Percentiles rank a stretch among this genome's conserved stretches.
Conservation (phyloP, 164 flowering plant species). For the Akebia trifoliata region DNA sequence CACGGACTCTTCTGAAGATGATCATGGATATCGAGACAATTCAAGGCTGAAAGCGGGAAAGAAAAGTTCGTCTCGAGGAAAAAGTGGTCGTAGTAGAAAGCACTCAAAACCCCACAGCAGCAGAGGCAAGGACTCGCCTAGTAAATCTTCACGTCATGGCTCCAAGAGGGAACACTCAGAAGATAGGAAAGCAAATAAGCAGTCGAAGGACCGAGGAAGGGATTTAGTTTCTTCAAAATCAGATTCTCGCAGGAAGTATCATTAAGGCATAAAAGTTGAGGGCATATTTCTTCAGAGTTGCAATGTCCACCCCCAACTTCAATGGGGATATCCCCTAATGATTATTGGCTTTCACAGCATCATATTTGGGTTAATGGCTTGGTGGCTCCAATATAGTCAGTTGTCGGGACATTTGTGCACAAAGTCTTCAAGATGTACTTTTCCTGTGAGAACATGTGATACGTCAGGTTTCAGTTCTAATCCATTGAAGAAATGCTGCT, state of each 20-base stretch:
- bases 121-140: constrained; percentile 34
- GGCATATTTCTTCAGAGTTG: too few relatives aligned
- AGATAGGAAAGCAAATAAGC: constrained; percentile 34
- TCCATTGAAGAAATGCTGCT: too few relatives aligned
- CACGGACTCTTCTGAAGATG: constrained; percentile 44
- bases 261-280: too few relatives aligned
- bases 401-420: background rate
- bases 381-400: background rate
- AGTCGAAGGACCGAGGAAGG: constrained; percentile 19
- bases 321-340: background rate
- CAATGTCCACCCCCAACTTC: background rate
- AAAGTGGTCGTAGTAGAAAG: constrained; percentile 53
- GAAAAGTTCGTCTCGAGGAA: constrained; percentile 46
- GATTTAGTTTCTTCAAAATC: constrained; percentile 3
- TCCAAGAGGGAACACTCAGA: constrained; percentile 28
- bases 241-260: constrained; percentile 7
- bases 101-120: constrained; percentile 50
- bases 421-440: background rate
- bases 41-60: constrained; percentile 41
- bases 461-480: background rate
- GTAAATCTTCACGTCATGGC: constrained; percentile 33
- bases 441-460: background rate
- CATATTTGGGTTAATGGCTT: background rate
- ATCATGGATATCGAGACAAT: constrained; percentile 23
- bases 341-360: background rate